Conservation (phyloP, 2,329 filamentous ascomycete species). For the Colletotrichum tanaceti region DNA sequence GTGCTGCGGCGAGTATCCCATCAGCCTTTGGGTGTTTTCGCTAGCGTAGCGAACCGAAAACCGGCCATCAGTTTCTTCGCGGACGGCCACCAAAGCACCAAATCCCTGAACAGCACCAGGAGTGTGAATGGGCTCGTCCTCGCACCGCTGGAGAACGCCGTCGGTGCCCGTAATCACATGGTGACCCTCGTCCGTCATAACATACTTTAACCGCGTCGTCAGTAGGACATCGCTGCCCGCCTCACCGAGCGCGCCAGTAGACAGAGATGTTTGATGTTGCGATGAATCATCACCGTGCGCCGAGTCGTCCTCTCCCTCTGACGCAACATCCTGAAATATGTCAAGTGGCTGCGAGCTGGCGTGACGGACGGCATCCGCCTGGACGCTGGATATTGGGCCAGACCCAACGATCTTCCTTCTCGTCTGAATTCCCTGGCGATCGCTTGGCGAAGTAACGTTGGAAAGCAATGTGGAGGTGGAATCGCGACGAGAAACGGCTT, state of each 20-base stretch:
- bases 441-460: slow-evolving; percentile 39
- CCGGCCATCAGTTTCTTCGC: slow-evolving; percentile 75
- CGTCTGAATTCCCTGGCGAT: slow-evolving; percentile 40
- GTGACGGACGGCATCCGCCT: slow-evolving; percentile 57
- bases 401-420: slow-evolving; percentile 52
- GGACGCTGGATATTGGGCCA: slow-evolving; percentile 58
- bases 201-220: slow-evolving; percentile 82
- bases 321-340: slow-evolving; percentile 42
- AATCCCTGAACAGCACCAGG: slow-evolving; percentile 86
- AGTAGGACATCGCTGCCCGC: slow-evolving; percentile 54
- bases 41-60: slow-evolving; percentile 80
- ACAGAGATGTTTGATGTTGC: slow-evolving; percentile 6
- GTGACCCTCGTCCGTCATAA: slow-evolving; percentile 81
- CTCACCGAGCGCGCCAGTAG: slow-evolving; percentile 16
- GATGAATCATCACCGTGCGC: slow-evolving; percentile 8
- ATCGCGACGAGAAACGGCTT: slow-evolving; percentile 39
- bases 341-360: slow-evolving; percentile 50
- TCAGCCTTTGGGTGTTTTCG: slow-evolving; percentile 80
- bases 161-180: slow-evolving; percentile 84
- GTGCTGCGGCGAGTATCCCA: slow-evolving; percentile 81
- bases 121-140: slow-evolving; percentile 91
- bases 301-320: slow-evolving; percentile 45
- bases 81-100: slow-evolving; percentile 79
- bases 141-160: slow-evolving; percentile 80
- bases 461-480: slow-evolving; percentile 22